Evolutionary conservation across 163 green algal species (phyloP).

Genomic region (Coccomyxa subellipsoidea): DNA sequence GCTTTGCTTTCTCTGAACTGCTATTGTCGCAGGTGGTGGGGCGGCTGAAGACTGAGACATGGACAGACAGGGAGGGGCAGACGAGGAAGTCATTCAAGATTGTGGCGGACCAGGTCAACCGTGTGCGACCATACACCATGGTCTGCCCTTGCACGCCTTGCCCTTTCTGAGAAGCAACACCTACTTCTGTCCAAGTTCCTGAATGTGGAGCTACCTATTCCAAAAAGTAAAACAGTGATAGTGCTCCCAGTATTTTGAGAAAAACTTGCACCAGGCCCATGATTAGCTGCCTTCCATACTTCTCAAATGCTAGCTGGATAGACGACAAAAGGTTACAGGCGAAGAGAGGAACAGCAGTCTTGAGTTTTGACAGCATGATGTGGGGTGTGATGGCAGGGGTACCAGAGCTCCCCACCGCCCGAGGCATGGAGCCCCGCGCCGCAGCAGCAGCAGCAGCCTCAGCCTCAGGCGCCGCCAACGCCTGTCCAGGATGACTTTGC

Average conservation of each 20-base stretch:
- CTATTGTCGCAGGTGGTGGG: conserved; percentile 6
- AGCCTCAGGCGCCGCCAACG: neutral
- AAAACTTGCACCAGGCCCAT: too few relatives aligned
- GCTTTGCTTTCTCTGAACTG: neutral
- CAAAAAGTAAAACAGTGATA: too few relatives aligned
- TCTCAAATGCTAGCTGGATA: too few relatives aligned
- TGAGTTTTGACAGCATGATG: neutral
- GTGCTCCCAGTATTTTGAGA: too few relatives aligned
- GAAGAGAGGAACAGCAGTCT: neutral
- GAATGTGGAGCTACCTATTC: too few relatives aligned
- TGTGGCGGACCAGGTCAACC: conserved; percentile 7
- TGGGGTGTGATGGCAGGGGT: neutral
- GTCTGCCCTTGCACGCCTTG: neutral
- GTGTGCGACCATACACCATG: neutral
- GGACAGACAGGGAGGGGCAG: neutral
- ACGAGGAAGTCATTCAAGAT: neutral
- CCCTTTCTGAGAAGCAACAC: too few relatives aligned
- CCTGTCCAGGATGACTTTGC: neutral
- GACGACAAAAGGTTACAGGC: too few relatives aligned
- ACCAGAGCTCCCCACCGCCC: neutral
- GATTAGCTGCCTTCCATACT: too few relatives aligned
- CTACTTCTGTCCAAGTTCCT: too few relatives aligned
- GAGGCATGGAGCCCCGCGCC: neutral
- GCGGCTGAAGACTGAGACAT: neutral
- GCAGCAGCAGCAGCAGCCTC: neutral